phyloP scores from a whole-genome alignment of 2,329 filamentous ascomycete genomes.

The Pseudocercospora musae region DNA sequence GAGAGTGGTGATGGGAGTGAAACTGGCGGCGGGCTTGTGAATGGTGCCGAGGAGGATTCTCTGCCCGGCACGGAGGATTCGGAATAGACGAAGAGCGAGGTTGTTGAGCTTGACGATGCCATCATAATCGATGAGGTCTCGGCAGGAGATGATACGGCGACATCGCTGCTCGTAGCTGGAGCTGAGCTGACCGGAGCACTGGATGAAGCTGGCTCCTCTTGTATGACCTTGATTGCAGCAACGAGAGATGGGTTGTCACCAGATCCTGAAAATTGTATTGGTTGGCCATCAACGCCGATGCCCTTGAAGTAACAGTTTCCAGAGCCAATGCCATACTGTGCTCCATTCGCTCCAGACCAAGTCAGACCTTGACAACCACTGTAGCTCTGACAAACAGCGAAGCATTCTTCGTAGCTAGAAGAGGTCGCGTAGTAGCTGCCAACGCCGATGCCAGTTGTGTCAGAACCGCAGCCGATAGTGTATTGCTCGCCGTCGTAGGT shows the following conservation, averaged over 20 bases:
- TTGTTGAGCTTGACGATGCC: neutral
- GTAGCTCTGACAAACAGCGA: neutral
- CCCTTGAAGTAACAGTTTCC: slow-evolving; percentile 11
- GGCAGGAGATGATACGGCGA: neutral
- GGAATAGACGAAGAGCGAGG: neutral
- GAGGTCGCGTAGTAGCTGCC: neutral
- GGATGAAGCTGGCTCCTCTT: neutral
- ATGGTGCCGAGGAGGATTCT: neutral
- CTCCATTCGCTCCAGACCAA: slow-evolving; percentile 5
- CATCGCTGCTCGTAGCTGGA: neutral
- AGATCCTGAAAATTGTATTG: neutral
- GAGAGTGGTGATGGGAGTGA: neutral
- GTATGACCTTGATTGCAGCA: neutral
- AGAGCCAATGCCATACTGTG: slow-evolving; percentile 4
- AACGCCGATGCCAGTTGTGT: slow-evolving; percentile 2
- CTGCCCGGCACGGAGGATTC: neutral
- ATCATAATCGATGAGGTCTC: neutral
- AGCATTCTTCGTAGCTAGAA: slow-evolving; percentile 2
- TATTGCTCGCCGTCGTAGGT: slow-evolving; percentile 6
- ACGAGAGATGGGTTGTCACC: neutral
- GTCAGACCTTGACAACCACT: slow-evolving; percentile 5
- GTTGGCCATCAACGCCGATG: slow-evolving; percentile 1
- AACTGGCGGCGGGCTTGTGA: neutral
- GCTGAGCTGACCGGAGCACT: neutral
- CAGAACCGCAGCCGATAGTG: slow-evolving; percentile 6